Evolutionary conservation across 306 rosid genomes (phyloP), one percentile per base, ranked within the genome.

Genomic region (Corylus americana): DNA sequence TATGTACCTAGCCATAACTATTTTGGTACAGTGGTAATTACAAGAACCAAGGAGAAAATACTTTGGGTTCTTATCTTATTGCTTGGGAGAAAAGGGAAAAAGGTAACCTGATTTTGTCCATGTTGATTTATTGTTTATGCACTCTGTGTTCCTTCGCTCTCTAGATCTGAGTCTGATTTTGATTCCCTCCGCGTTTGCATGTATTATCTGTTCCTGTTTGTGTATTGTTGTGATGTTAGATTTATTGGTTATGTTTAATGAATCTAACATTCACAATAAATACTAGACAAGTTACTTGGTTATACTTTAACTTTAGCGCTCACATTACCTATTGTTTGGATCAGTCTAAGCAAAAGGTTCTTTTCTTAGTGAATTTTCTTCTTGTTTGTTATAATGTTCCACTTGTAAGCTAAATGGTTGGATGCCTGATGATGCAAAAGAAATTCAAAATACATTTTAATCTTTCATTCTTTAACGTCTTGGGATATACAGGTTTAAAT

Each of bases 401-500:
- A 57, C 37, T 64, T 67, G 49, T 47, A 39, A 54, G 51, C 44
- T 74, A 31, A 71, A 20, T 49, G 72, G n/a, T 67, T 37, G 42
- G 69, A 69, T 64, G 35, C 51, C 71, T 16, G 63, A 51, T 35
- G 27, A 63, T 70, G 49, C 17, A 55, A 67, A 29, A 55, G 49
- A 50, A 55, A 44, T 42, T 18, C 11, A n/a, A 12, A 25, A 22
- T 16, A 11, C 9, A 17, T 22, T 8, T 17, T 70, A 7, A 68
- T 25, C 48, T 75, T 37, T 39, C 73, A 51, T 42, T 55, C 29
- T 48, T 80, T 70, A 54, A 50, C 76, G 62, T 47, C 49, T 74
- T 75, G 50, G 77, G 11, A 3, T 74, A 42, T 84, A 86, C 86
- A 95, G 98, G 98, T 74, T 88, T 95, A 79, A 74, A 91, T 83